These are phyloP conservation scores for Debaryomyces tyrocola DNA, from an alignment of 805 yeast species.

Conservation along the genomic window DNA sequence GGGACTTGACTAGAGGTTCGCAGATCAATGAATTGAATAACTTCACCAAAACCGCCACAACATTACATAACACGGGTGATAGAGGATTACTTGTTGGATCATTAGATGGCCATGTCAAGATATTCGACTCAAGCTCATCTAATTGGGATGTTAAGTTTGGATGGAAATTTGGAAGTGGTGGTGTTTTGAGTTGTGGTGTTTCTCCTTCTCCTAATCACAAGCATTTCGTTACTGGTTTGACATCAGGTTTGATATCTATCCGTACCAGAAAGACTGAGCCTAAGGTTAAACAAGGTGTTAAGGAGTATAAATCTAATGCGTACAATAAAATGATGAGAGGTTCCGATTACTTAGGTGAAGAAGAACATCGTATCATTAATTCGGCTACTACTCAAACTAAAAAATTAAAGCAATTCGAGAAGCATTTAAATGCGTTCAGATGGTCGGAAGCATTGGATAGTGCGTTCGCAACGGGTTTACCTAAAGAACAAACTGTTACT, in stretches of 20 bases:
- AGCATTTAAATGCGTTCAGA: slow-evolving; percentile 78
- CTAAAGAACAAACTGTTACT: slow-evolving; percentile 77
- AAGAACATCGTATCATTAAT: slow-evolving; percentile 69
- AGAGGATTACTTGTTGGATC: slow-evolving; percentile 90
- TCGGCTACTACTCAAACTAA: slow-evolving; percentile 54
- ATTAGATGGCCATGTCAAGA: slow-evolving; percentile 95
- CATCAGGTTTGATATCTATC: slow-evolving; percentile 84
- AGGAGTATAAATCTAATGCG: slow-evolving; percentile 54
- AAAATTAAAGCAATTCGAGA: slow-evolving; percentile 79
- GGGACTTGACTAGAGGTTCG: slow-evolving; percentile 84
- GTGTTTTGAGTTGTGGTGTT: slow-evolving; percentile 84
- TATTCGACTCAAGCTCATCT: slow-evolving; percentile 71
- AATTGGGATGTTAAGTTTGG: slow-evolving; percentile 92
- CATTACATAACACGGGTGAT: slow-evolving; percentile 70
- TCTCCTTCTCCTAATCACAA: slow-evolving; percentile 71
- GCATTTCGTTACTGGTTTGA: slow-evolving; percentile 90
- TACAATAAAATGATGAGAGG: slow-evolving; percentile 87
- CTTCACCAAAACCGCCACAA: slow-evolving; percentile 92
- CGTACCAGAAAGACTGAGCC: slow-evolving; percentile 80
- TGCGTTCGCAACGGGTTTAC: slow-evolving; percentile 77
- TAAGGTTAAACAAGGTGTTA: slow-evolving; percentile 50
- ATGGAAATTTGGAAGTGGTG: slow-evolving; percentile 91
- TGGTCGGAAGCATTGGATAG: slow-evolving; percentile 93
- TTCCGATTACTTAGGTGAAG: slow-evolving; percentile 85
- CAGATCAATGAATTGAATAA: slow-evolving; percentile 74